Conservation (phyloP, 768 basidiomycete genomes). For the Lyophyllum shimeji region DNA sequence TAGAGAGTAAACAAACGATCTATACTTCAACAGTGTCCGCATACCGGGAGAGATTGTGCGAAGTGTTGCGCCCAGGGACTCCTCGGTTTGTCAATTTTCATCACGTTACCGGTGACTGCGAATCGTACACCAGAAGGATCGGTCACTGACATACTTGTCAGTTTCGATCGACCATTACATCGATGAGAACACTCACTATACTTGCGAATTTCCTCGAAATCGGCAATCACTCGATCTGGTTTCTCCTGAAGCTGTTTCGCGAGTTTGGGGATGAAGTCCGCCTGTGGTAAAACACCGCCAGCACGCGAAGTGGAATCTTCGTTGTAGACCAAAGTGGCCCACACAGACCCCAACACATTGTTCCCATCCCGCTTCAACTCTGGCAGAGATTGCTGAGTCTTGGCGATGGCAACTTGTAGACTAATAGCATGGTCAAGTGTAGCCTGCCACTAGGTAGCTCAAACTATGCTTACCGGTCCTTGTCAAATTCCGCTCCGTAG, state of each 20-base stretch:
- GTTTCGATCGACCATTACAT: background rate
- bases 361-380: conserved; percentile 88
- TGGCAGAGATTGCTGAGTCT: conserved; percentile 87
- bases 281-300: conserved; percentile 66
- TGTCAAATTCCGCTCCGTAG: conserved; percentile 73
- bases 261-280: conserved; percentile 78
- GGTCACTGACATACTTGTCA: conserved; percentile 55
- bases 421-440: conserved; percentile 36
- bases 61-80: conserved; percentile 78
- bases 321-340: conserved; percentile 63
- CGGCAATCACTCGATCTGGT: conserved; percentile 70
- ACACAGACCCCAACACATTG: conserved; percentile 74
- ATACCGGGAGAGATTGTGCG: conserved; percentile 53
- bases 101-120: conserved; percentile 86
- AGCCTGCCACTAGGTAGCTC: background rate
- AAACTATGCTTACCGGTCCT: conserved; percentile 57
- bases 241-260: conserved; percentile 67
- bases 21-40: conserved; percentile 14
- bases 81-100: conserved; percentile 67
- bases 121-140: conserved; percentile 83
- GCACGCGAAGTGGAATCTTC: conserved; percentile 70
- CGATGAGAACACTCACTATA: conserved; percentile 46
- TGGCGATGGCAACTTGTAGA: conserved; percentile 80
- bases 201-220: conserved; percentile 73
- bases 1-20: conserved; percentile 3